A percentile compares a stretch with the other conserved stretches of the same genome.
These are phyloP conservation scores for Hemerocallis citrina DNA, from an alignment of 106 monocot genomes.

Conservation along the genomic window DNA sequence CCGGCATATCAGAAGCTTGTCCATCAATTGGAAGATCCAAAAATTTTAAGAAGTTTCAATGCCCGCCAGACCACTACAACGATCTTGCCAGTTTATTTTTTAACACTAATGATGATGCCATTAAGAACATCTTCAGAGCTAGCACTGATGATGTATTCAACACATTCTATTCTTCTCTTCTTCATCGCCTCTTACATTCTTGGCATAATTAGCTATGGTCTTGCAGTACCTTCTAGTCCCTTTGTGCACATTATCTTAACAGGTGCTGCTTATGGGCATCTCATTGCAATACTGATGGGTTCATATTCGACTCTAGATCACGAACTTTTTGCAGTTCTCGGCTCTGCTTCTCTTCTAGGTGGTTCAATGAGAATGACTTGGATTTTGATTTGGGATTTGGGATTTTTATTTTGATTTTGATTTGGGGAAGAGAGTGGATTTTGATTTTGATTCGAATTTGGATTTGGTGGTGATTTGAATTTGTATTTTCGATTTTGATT, in stretches of 20 bases:
- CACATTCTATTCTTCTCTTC: slow-evolving; percentile 45
- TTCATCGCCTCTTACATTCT: slow-evolving; percentile 65
- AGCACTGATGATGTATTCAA: slow-evolving; percentile 57
- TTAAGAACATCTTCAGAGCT: slow-evolving; percentile 59
- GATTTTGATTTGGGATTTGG: no score
- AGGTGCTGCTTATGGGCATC: slow-evolving; percentile 78
- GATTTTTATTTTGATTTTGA: no score
- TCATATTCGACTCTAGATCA: slow-evolving; percentile 55
- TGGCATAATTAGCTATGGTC: slow-evolving; percentile 78
- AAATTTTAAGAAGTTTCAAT: slow-evolving; percentile 73
- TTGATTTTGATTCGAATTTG: no score
- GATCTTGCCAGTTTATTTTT: slow-evolving; percentile 83
- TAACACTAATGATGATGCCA: slow-evolving; percentile 78
- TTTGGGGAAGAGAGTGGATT: no score
- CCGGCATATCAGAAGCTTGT: slow-evolving; percentile 33
- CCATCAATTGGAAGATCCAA: slow-evolving; percentile 45
- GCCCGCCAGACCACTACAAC: slow-evolving; percentile 73
- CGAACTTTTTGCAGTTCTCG: slow-evolving; percentile 76
- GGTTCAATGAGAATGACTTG: slow-evolving; percentile 86
- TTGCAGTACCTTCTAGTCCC: slow-evolving; percentile 69
- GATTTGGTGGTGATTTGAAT: no score
- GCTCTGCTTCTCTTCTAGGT: slow-evolving; percentile 69
- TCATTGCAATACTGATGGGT: slow-evolving; percentile 56
- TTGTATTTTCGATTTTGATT: no score
- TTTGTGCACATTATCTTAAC: slow-evolving; percentile 86